A percentile compares a stretch with the other conserved stretches of the same genome.
These are phyloP conservation scores for Macrocybe gigantea DNA, from an alignment of 768 basidiomycete species.

Conservation along the genomic window DNA sequence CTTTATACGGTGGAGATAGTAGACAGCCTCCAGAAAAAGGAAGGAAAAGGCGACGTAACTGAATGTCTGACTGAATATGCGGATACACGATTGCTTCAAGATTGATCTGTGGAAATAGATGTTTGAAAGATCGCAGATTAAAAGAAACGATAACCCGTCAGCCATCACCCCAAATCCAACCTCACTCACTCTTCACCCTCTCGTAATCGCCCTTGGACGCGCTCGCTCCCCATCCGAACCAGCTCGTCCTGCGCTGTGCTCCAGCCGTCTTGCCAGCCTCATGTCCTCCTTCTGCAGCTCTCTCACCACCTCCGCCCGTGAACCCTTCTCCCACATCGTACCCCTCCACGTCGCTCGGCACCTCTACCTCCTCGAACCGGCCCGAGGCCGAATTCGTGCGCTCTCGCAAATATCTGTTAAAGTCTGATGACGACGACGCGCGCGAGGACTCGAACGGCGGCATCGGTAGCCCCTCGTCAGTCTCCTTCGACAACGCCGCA, in stretches of 20 bases:
- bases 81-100: too few relatives aligned
- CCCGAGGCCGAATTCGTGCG: conserved; percentile 34
- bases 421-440: conserved; percentile 22
- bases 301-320: conserved; percentile 18
- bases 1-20: too few relatives aligned
- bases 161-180: not conserved
- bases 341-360: conserved; percentile 66
- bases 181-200: conserved; percentile 46
- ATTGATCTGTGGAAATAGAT: too few relatives aligned
- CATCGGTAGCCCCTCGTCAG: not conserved
- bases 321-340: conserved; percentile 35
- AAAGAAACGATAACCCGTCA: too few relatives aligned
- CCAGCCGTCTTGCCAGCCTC: conserved; percentile 11
- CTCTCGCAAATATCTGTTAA: conserved; percentile 33
- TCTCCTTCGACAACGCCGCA: conserved; percentile 33
- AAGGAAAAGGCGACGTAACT: too few relatives aligned
- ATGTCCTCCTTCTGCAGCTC: conserved; percentile 10
- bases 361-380: conserved; percentile 64
- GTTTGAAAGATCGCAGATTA: too few relatives aligned
- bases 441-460: conserved; percentile 21
- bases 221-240: conserved; percentile 39
- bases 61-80: too few relatives aligned
- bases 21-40: too few relatives aligned
- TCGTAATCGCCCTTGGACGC: conserved; percentile 36
- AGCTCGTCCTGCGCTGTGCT: conserved; percentile 31